phyloP scores from a whole-genome alignment of 2,329 filamentous ascomycete species.

The Diaporthe nobilis region DNA sequence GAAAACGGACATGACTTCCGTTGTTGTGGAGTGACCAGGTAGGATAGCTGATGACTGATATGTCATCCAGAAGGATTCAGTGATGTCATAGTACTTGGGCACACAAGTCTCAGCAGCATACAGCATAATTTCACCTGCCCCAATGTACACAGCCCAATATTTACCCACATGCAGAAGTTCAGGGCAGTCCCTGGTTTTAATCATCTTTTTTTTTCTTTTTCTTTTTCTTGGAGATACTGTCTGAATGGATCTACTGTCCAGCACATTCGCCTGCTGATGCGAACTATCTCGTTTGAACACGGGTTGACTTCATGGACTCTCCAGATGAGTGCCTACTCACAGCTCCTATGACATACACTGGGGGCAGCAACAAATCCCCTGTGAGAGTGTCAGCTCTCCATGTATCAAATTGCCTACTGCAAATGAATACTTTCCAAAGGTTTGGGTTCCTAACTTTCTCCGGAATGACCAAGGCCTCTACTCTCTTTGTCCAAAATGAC shows the following conservation, averaged over 20 bases:
- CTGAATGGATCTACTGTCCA: not conserved
- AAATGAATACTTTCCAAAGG: not conserved
- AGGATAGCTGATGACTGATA: not conserved
- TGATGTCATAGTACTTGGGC: constrained; percentile 21
- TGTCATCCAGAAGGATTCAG: not conserved
- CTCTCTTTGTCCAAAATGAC: not conserved
- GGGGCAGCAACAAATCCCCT: not conserved
- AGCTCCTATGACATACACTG: not conserved
- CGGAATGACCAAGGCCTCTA: not conserved
- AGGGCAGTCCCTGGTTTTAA: no score
- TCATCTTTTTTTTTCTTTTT: no score
- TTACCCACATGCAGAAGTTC: no score
- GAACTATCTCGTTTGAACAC: not conserved
- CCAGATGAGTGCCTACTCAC: not conserved
- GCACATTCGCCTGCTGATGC: not conserved
- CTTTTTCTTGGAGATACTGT: no score
- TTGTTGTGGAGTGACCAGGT: not conserved
- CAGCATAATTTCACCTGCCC: not conserved
- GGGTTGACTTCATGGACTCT: not conserved
- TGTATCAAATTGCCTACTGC: not conserved
- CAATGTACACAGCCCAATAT: no score
- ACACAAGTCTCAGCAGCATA: not conserved
- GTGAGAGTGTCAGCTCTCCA: not conserved
- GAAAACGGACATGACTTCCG: not conserved
- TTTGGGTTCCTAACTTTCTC: not conserved